phyloP scores from a whole-genome alignment of 1,284 basidiomycete species.

The Volvariella surrecta region DNA sequence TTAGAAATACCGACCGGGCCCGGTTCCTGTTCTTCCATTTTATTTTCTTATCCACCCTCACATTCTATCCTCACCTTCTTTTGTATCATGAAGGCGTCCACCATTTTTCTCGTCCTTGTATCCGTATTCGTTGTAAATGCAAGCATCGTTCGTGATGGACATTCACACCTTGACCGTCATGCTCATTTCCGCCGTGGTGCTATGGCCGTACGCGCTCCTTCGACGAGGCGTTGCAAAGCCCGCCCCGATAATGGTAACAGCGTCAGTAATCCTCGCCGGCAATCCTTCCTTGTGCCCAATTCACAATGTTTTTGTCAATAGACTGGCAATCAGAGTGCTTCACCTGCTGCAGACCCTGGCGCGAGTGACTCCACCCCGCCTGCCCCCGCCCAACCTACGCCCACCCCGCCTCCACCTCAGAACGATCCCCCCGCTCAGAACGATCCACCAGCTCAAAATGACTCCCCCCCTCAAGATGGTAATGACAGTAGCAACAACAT shows the following conservation, averaged over 20 bases:
- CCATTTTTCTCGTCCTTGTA: conserved; percentile 29
- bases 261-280: too few relatives aligned
- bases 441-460: neutral
- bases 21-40: neutral
- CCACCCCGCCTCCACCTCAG: too few relatives aligned
- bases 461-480: neutral
- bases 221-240: conserved; percentile 22
- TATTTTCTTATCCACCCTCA: neutral
- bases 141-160: conserved; percentile 21
- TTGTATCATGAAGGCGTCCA: conserved; percentile 25
- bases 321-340: neutral
- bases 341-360: neutral
- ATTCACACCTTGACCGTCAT: conserved; percentile 22
- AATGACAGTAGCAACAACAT: conserved; percentile 1
- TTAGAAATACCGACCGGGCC: neutral
- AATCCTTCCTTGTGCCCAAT: neutral
- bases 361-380: neutral
- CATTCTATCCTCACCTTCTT: conserved; percentile 6
- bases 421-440: neutral
- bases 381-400: too few relatives aligned
- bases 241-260: conserved; percentile 14
- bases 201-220: neutral
- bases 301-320: neutral
- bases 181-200: conserved; percentile 23
- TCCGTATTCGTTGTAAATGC: conserved; percentile 31